Evolutionary conservation across 2,329 filamentous ascomycete genomes (phyloP).

Genomic region (Talaromyces islandicus): DNA sequence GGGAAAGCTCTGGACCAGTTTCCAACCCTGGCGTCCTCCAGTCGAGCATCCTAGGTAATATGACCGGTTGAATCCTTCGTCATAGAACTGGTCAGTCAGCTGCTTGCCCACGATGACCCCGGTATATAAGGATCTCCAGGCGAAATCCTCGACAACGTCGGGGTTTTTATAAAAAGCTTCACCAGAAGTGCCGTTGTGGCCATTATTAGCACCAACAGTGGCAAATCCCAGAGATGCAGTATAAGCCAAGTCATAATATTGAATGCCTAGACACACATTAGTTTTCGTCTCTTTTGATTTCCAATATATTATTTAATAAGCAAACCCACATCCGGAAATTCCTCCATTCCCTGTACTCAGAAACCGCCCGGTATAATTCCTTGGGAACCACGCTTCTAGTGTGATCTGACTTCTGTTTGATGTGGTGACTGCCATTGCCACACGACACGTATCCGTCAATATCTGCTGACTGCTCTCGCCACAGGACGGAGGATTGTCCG

Average conservation of each 20-base stretch:
- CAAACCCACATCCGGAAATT: background rate
- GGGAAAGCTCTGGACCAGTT: conserved; percentile 33
- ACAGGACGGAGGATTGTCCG: background rate
- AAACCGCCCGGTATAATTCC: conserved; percentile 41
- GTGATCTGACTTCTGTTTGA: conserved; percentile 41
- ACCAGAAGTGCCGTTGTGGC: conserved; percentile 38
- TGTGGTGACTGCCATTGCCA: conserved; percentile 37
- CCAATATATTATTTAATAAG: background rate
- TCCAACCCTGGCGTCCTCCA: conserved; percentile 44
- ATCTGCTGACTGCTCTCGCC: background rate
- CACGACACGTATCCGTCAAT: conserved; percentile 25
- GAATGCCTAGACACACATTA: conserved; percentile 21
- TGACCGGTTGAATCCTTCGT: background rate
- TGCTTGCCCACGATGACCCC: conserved; percentile 15
- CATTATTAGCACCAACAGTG: conserved; percentile 38
- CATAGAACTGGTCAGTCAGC: conserved; percentile 36
- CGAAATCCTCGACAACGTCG: conserved; percentile 39
- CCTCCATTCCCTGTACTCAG: conserved; percentile 47
- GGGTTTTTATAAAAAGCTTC: conserved; percentile 34
- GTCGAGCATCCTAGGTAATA: conserved; percentile 37
- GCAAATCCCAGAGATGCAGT: conserved; percentile 32
- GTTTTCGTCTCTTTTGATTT: background rate
- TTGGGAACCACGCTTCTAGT: conserved; percentile 44
- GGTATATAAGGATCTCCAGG: conserved; percentile 17
- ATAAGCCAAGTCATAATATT: conserved; percentile 34